A percentile compares a stretch with the other conserved stretches of the same genome.
Conservation (phyloP, 75 land plant genomes). For the Pinus albicaulis region DNA sequence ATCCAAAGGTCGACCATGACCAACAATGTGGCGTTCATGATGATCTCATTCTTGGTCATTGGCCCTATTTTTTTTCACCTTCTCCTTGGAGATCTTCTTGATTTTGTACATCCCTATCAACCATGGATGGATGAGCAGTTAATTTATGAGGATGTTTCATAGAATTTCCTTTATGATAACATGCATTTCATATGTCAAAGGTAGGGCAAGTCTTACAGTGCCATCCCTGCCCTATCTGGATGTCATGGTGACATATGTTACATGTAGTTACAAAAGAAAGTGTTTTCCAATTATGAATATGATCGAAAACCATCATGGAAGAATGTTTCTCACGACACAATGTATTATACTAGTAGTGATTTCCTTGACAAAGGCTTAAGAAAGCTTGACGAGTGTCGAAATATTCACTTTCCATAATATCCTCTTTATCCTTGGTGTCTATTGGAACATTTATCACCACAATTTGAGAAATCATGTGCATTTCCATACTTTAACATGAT, state of each 20-base stretch:
- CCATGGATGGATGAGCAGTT: slow-evolving; percentile 63
- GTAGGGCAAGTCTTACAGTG: slow-evolving; percentile 89
- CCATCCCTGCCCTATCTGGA: slow-evolving; percentile 93
- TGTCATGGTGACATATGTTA: slow-evolving; percentile 76
- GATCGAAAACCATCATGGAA: slow-evolving; percentile 97
- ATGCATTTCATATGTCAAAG: slow-evolving; percentile 81
- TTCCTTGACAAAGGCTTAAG: slow-evolving; percentile 94
- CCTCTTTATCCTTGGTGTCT: slow-evolving; percentile 94
- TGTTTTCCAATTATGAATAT: slow-evolving; percentile 94
- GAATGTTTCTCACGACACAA: slow-evolving; percentile 96
- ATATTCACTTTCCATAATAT: slow-evolving; percentile 90
- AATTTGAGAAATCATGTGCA: too few relatives aligned
- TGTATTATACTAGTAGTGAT: slow-evolving; percentile 99
- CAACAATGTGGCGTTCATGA: too few relatives aligned
- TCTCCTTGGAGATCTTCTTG: slow-evolving; percentile 2
- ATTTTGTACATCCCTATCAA: slow-evolving; percentile 86
- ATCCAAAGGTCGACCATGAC: too few relatives aligned
- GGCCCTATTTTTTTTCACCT: too few relatives aligned
- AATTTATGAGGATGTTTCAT: slow-evolving; percentile 77
- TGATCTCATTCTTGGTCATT: too few relatives aligned
- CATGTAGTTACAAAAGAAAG: slow-evolving; percentile 94
- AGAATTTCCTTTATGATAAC: slow-evolving; percentile 28
- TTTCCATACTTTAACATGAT: too few relatives aligned
- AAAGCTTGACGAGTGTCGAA: slow-evolving; percentile 98
- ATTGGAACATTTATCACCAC: slow-evolving; percentile 40